Conservation (phyloP, 176 grass and related monocot genomes). For the Tillandsia fasciculata region DNA sequence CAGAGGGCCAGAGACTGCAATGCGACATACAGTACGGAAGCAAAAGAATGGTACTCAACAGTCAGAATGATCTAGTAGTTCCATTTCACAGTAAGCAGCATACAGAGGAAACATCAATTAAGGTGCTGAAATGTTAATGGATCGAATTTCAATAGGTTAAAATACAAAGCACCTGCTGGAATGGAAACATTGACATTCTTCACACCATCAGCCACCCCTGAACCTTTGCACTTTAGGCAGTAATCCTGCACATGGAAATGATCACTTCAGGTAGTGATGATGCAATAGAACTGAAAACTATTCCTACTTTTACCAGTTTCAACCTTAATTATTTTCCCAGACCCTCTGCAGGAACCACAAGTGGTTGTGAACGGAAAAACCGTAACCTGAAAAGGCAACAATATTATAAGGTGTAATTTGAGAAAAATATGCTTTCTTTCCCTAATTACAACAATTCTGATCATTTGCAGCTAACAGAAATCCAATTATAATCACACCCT, state of each 20-base stretch:
- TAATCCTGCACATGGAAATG: constrained; percentile 44
- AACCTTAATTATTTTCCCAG: constrained; percentile 86
- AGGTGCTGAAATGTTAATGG: no score
- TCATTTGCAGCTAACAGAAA: constrained; percentile 10
- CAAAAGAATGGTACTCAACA: no score
- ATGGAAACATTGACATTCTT: constrained; percentile 67
- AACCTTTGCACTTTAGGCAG: constrained; percentile 68
- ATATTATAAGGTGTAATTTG: neutral
- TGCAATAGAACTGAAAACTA: neutral
- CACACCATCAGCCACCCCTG: constrained; percentile 68
- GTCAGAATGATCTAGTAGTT: no score
- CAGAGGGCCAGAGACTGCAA: no score
- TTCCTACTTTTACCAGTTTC: constrained; percentile 6
- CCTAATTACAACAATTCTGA: constrained; percentile 9
- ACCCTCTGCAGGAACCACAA: constrained; percentile 72
- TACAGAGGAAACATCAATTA: no score
- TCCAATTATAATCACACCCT: constrained; percentile 41
- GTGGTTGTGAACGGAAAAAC: constrained; percentile 72
- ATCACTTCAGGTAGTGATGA: neutral
- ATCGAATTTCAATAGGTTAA: neutral
- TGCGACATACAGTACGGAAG: no score
- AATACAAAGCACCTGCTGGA: constrained; percentile 57
- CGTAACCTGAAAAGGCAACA: constrained; percentile 52
- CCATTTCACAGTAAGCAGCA: neutral
- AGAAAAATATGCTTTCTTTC: constrained; percentile 9